Evolutionary conservation across 805 yeast species (phyloP).

Genomic region (Sugiyamaella qingdaonensis): DNA sequence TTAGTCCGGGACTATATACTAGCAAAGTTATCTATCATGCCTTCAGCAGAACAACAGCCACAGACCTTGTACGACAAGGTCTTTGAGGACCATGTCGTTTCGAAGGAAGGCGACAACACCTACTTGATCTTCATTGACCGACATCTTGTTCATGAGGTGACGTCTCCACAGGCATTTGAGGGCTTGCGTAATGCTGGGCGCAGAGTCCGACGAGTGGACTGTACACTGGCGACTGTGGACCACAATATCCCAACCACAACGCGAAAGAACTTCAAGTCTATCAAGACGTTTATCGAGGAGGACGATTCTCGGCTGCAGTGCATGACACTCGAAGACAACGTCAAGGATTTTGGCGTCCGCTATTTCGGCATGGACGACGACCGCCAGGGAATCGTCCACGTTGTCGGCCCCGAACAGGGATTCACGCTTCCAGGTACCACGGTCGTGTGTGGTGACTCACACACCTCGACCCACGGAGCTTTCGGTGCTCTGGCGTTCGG

Average conservation of each 20-base stretch:
- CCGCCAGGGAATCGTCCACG: slow-evolving; percentile 97
- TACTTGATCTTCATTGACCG: slow-evolving; percentile 88
- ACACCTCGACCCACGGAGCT: slow-evolving; percentile 98
- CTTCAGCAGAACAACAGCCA: slow-evolving; percentile 7
- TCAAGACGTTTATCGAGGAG: slow-evolving; percentile 79
- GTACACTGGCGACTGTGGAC: slow-evolving; percentile 92
- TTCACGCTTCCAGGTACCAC: slow-evolving; percentile 98
- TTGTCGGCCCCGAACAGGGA: slow-evolving; percentile 99
- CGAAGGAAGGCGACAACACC: slow-evolving; percentile 79
- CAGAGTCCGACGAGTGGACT: slow-evolving; percentile 81
- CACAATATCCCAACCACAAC: slow-evolving; percentile 95
- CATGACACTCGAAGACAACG: slow-evolving; percentile 87
- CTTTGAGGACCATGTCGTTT: slow-evolving; percentile 90
- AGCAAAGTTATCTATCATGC: slow-evolving; percentile 2
- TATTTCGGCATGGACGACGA: slow-evolving; percentile 92
- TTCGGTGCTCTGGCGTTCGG: slow-evolving; percentile 97
- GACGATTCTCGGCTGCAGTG: slow-evolving; percentile 92
- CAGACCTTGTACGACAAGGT: slow-evolving; percentile 91
- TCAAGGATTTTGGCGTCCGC: slow-evolving; percentile 81
- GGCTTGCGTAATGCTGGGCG: slow-evolving; percentile 87
- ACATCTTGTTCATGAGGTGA: slow-evolving; percentile 96
- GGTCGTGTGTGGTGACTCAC: slow-evolving; percentile 98
- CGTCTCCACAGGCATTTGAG: slow-evolving; percentile 98
- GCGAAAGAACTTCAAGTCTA: slow-evolving; percentile 69
- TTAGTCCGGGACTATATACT: not conserved